Base-by-base conservation (phyloP, 768 basidiomycete genomes). In the Tephrocybe rancida region DNA sequence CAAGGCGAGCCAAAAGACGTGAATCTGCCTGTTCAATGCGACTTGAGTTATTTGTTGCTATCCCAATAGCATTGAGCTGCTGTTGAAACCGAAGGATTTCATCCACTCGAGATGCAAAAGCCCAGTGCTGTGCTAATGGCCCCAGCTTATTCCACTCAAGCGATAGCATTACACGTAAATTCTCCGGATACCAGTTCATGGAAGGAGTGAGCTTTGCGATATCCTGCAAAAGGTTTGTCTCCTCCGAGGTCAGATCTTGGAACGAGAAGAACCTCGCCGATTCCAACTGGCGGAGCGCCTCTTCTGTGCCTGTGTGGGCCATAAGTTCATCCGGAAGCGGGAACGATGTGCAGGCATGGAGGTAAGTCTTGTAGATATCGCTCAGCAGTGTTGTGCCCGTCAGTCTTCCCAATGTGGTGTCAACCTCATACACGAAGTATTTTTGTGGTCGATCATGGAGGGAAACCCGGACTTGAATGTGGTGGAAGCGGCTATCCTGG, bases 281-380 rank as follows among this genome's bases (percentile, higher is more conserved):
- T 10, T 55, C 54, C 22, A 82, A 61, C 37, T 72, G 60, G 43
- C 64, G 57, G 18, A 81, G 58, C 0, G 79, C 79, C 42, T 80
- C 70, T 32, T 77, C 72, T 1, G 73, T 72, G 4, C 81, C 81
- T 0, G 74, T 75, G 9, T 72, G 72, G 16, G 58, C 58, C 0
- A 73, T 77, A n/a, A 82, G 64, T 1, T 77, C 75, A 60, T 82
- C 80, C 9, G 68, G 65, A 13, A 74, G 60, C 42, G 70, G 70
- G 38, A 73, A 69, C 24, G 73, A 73, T 2, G 72, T 80, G 2
- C 79, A 52, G 13, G 76, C 74, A 41, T 83, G 81, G 14, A 83
- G 65, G 47, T 77, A 77, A 2, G 71, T 65, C 42, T 66, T 67
- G 49, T 67, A 78, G 6, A 80, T 62, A 24, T 61, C 63, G 54